phyloP scores from a whole-genome alignment of 2,329 filamentous ascomycete genomes.

The Botrytis medusae region DNA sequence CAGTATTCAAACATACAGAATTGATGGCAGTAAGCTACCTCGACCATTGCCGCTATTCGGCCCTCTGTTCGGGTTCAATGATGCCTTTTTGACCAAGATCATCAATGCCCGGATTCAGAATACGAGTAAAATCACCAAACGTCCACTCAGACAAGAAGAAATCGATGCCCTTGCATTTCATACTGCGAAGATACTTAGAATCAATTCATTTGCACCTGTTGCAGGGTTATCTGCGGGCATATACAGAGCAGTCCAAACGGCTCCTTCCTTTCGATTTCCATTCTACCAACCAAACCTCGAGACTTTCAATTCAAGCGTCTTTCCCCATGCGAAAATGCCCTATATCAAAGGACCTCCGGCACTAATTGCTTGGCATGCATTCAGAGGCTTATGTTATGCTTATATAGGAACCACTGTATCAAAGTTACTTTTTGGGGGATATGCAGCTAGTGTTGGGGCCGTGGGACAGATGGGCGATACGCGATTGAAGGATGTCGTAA shows the following conservation, averaged over 20 bases:
- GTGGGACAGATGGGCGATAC: slow-evolving; percentile 35
- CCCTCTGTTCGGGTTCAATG: slow-evolving; percentile 30
- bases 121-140: slow-evolving; percentile 16
- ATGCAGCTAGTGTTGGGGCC: slow-evolving; percentile 31
- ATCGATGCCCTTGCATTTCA: slow-evolving; percentile 34
- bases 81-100: slow-evolving; percentile 20
- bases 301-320: slow-evolving; percentile 30
- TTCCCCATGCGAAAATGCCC: slow-evolving; percentile 24
- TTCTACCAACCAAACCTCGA: slow-evolving; percentile 37
- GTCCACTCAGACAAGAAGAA: slow-evolving; percentile 36
- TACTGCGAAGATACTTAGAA: slow-evolving; percentile 33
- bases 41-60: slow-evolving; percentile 34
- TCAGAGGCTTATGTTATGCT: slow-evolving; percentile 32
- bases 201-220: slow-evolving; percentile 34
- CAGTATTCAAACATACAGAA: neutral
- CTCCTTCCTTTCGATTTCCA: slow-evolving; percentile 34
- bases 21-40: slow-evolving; percentile 29
- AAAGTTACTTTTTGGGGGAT: slow-evolving; percentile 31
- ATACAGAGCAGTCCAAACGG: slow-evolving; percentile 32
- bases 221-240: slow-evolving; percentile 32
- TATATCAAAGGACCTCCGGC: slow-evolving; percentile 28
- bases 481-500: slow-evolving; percentile 32
- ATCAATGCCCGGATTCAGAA: neutral
- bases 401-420: slow-evolving; percentile 29
- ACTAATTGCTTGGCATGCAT: slow-evolving; percentile 31